A percentile compares a stretch with the other conserved stretches of the same genome.
These are phyloP conservation scores for Erodium moschatum DNA, from an alignment of 441 rosid species.

Conservation along the genomic window DNA sequence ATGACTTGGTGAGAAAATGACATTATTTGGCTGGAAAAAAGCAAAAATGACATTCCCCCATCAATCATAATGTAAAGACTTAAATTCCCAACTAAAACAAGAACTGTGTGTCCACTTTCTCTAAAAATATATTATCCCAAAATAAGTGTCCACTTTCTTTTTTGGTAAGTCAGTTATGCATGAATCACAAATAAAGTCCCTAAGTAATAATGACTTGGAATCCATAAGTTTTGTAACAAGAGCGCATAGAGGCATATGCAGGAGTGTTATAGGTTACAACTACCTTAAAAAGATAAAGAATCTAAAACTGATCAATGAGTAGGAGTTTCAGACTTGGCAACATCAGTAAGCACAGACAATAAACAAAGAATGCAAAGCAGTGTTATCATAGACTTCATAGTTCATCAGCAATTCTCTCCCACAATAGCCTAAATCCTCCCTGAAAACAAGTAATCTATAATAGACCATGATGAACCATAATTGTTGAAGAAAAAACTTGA, in stretches of 20 bases:
- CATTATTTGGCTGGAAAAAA: no score
- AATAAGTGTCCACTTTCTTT: not conserved
- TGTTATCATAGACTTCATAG: no score
- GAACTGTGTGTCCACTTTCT: no score
- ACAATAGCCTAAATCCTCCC: not conserved
- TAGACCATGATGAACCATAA: not conserved
- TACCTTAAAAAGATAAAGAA: no score
- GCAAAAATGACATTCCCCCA: no score
- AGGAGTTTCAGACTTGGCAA: not conserved
- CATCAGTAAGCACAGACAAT: not conserved
- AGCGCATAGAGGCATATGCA: not conserved
- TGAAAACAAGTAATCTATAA: not conserved
- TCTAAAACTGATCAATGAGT: not conserved
- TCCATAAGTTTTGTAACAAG: not conserved
- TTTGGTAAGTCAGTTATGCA: not conserved
- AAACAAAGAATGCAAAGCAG: not conserved
- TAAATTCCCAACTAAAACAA: no score
- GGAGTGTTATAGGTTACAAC: no score
- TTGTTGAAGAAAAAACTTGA: not conserved
- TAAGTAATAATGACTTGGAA: not conserved
- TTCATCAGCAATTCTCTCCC: no score
- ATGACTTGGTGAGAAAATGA: no score
- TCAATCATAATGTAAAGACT: no score
- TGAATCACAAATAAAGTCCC: not conserved
- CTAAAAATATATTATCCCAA: no score